phyloP scores from a whole-genome alignment of 169 alveolate genomes.

The Eimeria nieschulzi region DNA sequence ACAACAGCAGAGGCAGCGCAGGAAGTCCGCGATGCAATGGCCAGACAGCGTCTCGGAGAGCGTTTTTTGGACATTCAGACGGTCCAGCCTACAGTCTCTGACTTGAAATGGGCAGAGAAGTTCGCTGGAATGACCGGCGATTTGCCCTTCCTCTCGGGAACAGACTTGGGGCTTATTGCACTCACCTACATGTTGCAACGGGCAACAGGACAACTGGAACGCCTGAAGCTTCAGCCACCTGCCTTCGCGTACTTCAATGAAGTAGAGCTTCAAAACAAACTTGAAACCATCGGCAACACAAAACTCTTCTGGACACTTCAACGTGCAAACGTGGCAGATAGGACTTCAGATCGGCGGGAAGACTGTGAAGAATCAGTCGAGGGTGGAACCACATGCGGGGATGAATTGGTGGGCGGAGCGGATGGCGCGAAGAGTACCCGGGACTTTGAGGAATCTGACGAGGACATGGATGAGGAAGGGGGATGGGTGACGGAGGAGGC shows the following conservation, averaged over 20 bases:
- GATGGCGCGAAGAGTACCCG: neutral
- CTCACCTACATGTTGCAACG: conserved; percentile 76
- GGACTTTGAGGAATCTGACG: neutral
- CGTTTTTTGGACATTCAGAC: conserved; percentile 49
- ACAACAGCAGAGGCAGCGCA: conserved; percentile 80
- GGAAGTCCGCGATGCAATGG: conserved; percentile 82
- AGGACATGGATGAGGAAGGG: conserved; percentile 16
- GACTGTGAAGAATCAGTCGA: neutral
- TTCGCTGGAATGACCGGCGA: conserved; percentile 76
- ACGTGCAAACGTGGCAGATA: neutral
- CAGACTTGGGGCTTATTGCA: conserved; percentile 75
- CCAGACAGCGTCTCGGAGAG: conserved; percentile 73
- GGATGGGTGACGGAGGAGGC: conserved; percentile 56
- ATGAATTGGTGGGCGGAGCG: no score
- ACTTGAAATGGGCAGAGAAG: conserved; percentile 72
- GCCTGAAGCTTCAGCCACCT: conserved; percentile 51
- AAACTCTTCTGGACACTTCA: conserved; percentile 24
- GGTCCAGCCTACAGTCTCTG: conserved; percentile 71
- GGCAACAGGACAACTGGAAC: conserved; percentile 58
- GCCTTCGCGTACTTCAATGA: conserved; percentile 38
- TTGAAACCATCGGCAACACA: neutral
- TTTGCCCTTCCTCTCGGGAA: conserved; percentile 48
- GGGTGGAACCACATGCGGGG: neutral
- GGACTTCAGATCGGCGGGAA: neutral
- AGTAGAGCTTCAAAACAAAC: neutral